A percentile compares a stretch with the other conserved stretches of the same genome.
Evolutionary conservation across 1,139 yeast species (phyloP).

Genomic region (Casaregolazyma suthepensis): DNA sequence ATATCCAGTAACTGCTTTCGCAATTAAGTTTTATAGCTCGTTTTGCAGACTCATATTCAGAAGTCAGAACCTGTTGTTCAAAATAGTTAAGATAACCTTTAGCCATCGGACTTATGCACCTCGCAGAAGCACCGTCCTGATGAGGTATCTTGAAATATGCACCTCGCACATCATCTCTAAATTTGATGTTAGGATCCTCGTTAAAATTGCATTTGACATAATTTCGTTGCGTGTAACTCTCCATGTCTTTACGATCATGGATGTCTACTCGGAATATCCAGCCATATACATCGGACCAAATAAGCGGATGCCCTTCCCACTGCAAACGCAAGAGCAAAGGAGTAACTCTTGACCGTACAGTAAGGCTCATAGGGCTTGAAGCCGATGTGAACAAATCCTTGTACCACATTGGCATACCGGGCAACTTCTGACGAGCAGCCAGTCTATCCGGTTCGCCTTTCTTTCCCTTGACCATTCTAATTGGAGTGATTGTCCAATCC

Average conservation of each 20-base stretch:
- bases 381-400: slow-evolving; percentile 57
- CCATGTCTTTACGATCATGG: slow-evolving; percentile 27
- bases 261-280: slow-evolving; percentile 75
- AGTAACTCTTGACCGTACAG: slow-evolving; percentile 68
- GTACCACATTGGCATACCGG: slow-evolving; percentile 96
- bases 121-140: slow-evolving; percentile 69
- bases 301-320: slow-evolving; percentile 81
- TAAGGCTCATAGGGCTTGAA: slow-evolving; percentile 45
- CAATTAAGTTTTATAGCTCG: slow-evolving; percentile 74
- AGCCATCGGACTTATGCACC: slow-evolving; percentile 76
- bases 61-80: slow-evolving; percentile 66
- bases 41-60: slow-evolving; percentile 66
- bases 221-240: slow-evolving; percentile 44
- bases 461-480: slow-evolving; percentile 63
- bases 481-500: slow-evolving; percentile 72
- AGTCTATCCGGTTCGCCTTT: slow-evolving; percentile 41
- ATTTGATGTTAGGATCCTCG: slow-evolving; percentile 28
- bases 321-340: slow-evolving; percentile 69
- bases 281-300: slow-evolving; percentile 75
- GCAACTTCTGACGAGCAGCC: slow-evolving; percentile 65
- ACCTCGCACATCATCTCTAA: slow-evolving; percentile 21
- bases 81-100: slow-evolving; percentile 67
- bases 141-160: slow-evolving; percentile 74
- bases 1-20: slow-evolving; percentile 87
- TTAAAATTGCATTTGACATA: slow-evolving; percentile 41